These are phyloP conservation scores for Xylariaceae sp. DNA, from an alignment of 2,329 filamentous ascomycete genomes.

Conservation along the genomic window DNA sequence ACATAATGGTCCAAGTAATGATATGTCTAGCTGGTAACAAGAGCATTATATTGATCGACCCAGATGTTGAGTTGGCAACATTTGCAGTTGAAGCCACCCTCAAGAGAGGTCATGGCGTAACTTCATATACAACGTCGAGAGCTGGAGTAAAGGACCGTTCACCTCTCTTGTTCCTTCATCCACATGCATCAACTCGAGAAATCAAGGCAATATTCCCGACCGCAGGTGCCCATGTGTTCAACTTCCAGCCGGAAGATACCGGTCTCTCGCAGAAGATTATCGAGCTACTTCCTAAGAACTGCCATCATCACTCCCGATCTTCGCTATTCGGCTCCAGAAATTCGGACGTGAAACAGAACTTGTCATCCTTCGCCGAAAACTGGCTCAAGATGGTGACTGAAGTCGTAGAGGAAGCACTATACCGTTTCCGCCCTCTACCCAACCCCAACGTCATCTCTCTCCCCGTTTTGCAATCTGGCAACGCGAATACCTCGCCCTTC, in stretches of 20 bases:
- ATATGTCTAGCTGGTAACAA: constrained; percentile 7
- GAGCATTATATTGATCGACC: constrained; percentile 39
- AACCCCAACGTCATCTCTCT: constrained; percentile 26
- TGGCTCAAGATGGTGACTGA: background rate
- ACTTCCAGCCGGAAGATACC: constrained; percentile 36
- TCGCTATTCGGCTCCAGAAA: constrained; percentile 3
- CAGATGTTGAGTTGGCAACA: constrained; percentile 36
- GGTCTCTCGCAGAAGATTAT: constrained; percentile 34
- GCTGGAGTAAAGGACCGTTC: constrained; percentile 1
- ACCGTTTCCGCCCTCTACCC: background rate
- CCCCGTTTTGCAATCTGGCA: constrained; percentile 28
- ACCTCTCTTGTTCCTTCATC: constrained; percentile 31
- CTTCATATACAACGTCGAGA: constrained; percentile 27
- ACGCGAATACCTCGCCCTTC: constrained; percentile 25
- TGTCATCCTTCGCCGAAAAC: background rate
- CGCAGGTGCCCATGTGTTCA: constrained; percentile 32
- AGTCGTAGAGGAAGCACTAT: background rate
- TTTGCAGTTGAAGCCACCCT: constrained; percentile 30
- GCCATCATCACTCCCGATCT: constrained; percentile 29
- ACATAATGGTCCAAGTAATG: constrained; percentile 23
- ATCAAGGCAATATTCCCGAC: constrained; percentile 35
- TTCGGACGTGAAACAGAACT: background rate
- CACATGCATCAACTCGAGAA: constrained; percentile 29
- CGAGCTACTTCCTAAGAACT: constrained; percentile 30
- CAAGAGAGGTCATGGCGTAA: constrained; percentile 13